Percentiles rank a stretch among this genome's conserved stretches.
These are phyloP conservation scores for Marchantia paleacea DNA, from an alignment of 225 moss, liverwort and hornwort species.

Conservation along the genomic window DNA sequence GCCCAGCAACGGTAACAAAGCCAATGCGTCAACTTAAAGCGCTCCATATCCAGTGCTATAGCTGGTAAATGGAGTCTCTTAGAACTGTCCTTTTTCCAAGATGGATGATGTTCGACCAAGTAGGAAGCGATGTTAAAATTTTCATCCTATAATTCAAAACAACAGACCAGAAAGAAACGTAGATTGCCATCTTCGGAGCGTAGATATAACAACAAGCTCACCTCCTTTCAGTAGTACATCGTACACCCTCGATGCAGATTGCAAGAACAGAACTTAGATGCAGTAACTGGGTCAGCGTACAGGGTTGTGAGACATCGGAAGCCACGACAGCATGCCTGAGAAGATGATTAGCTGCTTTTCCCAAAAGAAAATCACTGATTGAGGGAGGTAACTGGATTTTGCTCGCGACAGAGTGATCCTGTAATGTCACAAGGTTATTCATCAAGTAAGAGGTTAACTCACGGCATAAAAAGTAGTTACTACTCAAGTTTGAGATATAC, in stretches of 20 bases:
- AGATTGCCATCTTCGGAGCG: too few relatives aligned
- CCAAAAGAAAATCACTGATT: constrained; percentile 62
- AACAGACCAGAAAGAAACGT: too few relatives aligned
- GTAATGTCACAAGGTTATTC: background rate
- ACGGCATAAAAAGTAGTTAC: background rate
- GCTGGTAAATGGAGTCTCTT: background rate
- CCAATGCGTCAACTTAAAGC: background rate
- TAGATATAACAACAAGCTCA: constrained; percentile 4
- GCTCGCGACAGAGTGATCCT: constrained; percentile 49
- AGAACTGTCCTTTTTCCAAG: too few relatives aligned
- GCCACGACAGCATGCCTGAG: constrained; percentile 49
- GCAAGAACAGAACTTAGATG: constrained; percentile 66
- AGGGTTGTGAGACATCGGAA: constrained; percentile 35
- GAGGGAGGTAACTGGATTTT: constrained; percentile 66
- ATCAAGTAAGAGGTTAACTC: background rate
- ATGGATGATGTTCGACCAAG: too few relatives aligned
- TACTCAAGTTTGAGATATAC: too few relatives aligned
- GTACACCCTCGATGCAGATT: constrained; percentile 74
- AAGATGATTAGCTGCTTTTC: constrained; percentile 55
- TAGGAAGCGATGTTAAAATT: background rate
- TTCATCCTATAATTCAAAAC: too few relatives aligned
- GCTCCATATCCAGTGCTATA: background rate
- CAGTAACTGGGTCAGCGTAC: constrained; percentile 45
- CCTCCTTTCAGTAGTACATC: constrained; percentile 62
- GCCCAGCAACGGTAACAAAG: background rate